These are phyloP conservation scores for Tuber melanosporum DNA, from an alignment of 495 filamentous ascomycete genomes.

Conservation along the genomic window DNA sequence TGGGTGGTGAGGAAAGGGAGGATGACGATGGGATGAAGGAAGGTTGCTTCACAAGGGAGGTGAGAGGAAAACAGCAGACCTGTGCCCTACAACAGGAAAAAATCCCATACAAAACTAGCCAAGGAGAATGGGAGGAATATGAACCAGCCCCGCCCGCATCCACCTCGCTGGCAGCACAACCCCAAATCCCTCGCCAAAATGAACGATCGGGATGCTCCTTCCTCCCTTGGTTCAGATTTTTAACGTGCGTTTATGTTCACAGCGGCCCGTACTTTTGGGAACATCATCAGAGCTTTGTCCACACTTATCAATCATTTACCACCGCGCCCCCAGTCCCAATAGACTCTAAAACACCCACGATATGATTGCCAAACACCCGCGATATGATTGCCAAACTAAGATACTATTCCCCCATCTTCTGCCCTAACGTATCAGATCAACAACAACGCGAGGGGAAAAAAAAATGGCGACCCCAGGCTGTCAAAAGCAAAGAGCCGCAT, in stretches of 20 bases:
- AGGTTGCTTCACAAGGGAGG: slow-evolving; percentile 1
- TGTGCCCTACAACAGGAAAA: slow-evolving; percentile 5
- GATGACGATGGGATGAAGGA: slow-evolving; percentile 31
- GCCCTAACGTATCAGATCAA: neutral
- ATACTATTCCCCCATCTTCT: neutral
- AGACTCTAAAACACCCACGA: neutral
- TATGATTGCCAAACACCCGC: neutral
- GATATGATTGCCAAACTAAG: neutral
- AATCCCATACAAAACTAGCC: neutral
- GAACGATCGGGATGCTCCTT: neutral
- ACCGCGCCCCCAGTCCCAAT: neutral
- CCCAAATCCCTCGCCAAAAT: neutral
- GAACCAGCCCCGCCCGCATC: neutral
- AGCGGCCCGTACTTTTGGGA: neutral
- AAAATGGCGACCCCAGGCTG: neutral
- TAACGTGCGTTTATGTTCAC: neutral
- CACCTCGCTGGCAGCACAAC: neutral
- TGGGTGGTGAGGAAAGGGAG: slow-evolving; percentile 29
- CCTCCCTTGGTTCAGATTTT: neutral
- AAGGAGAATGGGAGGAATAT: neutral
- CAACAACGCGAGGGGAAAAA: neutral
- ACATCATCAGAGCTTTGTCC: neutral
- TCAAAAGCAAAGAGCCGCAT: neutral
- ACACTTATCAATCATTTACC: neutral
- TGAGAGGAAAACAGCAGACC: slow-evolving; percentile 1